Evolutionary conservation across 306 rosid species (phyloP), one percentile per base, ranked within the genome.

Genomic region (Rosa rugosa): DNA sequence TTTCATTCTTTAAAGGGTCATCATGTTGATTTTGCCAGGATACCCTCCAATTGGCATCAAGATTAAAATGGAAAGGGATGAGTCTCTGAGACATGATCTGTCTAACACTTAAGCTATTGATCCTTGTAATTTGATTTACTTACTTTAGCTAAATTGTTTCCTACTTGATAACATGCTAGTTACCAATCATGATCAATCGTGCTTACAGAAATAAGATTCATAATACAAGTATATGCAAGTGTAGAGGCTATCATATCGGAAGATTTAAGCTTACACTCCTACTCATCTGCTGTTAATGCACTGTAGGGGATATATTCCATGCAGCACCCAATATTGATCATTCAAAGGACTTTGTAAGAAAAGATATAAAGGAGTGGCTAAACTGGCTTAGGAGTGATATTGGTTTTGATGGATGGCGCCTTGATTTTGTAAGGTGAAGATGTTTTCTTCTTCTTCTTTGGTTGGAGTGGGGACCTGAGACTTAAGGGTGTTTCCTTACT

Each of bases 301-400:
- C 47, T 80, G 76, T 80, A 91, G 97, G 97, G 67, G 97, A 91
- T 69, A 80, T 88, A 53, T 91, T 91, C 83, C 94, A 89, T 81
- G 97, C 92, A 45, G 97, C 94, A 83, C 97, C 97, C 75, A 91
- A 91, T 84, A 46, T 91, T 85, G 97, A 91, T 83, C 97, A 91
- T 81, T 89, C 97, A 47, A 90, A 88, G 83, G 86, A 89, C 46
- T 91, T 91, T 49, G 94, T 91, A 67, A 80, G 90, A 50, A 88
- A 69, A 23, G 97, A 91, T 83, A 88, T 91, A 77, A 89, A 85
- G 80, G 85, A 56, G 69, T 91, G 94, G 97, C 67, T 91, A 83
- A 85, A 89, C 72, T 91, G 97, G 97, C 94, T 91, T 69, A 88
- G 91, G 40, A 88, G 78, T 67, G 88, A 89, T 80, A 85, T 91